Base-by-base conservation (phyloP, 371 early-diverging fungal genomes). In the Apophysomyces sp. region DNA sequence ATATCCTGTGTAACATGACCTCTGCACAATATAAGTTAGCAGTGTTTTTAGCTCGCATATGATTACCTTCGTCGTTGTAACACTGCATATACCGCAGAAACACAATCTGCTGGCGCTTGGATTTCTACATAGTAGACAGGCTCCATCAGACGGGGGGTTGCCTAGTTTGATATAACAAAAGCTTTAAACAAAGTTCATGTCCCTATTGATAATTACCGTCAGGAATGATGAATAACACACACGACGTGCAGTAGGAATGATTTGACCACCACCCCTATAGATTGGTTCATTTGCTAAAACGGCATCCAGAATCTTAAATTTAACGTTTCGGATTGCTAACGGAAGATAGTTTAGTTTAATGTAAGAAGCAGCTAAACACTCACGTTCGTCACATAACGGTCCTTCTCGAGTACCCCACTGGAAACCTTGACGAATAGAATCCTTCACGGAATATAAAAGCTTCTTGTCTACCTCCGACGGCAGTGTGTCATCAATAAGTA, bases 181-280 rank as follows among this genome's bases (percentile, higher is more conserved):
- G n/a, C n/a, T n/a, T n/a, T n/a, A n/a, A n/a, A n/a, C n/a, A n/a
- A n/a, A n/a, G n/a, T n/a, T n/a, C 37, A 37, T 37, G 37, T 11
- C 11, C 37, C 6, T 0, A 7, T 4, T 31, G 36, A 34, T 11
- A 73, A 69, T 68, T 76, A 89, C 89, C 72, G 91, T 95, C 62
- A 98, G 80, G 73, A 98, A 97, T 2, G 95, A 88, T 24, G 97
- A 93, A 75, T 98, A 97, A 69, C 94, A 94, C 2, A 97, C 96
- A 81, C 98, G 95, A 81, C 98, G 96, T 82, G 91, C 87, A 56
- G 99, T 98, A 53, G 98, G 97, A 74, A 98, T 95, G 70, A 99
- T 90, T 84, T 99, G 99, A 76, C 98, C 98, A 26, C 94, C 92
- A 40, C 96, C 96, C 31, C 98, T 88, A 72, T 90, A 92, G 40